These are phyloP conservation scores for Ophiostoma triangulosporum DNA, from an alignment of 2,329 filamentous ascomycete genomes.

Conservation along the genomic window DNA sequence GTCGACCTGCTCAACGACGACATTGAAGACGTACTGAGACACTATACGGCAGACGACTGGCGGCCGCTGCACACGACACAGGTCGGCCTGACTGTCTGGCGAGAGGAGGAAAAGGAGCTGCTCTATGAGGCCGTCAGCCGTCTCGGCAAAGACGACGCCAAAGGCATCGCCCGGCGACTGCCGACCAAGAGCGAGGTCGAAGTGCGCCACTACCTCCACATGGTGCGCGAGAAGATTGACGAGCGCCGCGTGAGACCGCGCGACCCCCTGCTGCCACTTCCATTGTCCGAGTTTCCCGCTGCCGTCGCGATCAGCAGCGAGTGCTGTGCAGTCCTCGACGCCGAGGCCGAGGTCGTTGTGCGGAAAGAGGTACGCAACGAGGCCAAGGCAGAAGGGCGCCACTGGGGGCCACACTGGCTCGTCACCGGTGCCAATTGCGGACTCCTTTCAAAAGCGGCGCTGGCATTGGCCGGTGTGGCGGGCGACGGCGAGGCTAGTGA, in stretches of 20 bases:
- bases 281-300: slow-evolving; percentile 46
- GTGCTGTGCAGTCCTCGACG: slow-evolving; percentile 53
- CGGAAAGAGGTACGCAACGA: slow-evolving; percentile 51
- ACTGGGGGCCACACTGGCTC: slow-evolving; percentile 54
- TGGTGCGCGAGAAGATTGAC: slow-evolving; percentile 40
- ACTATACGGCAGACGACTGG: slow-evolving; percentile 19
- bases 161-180: slow-evolving; percentile 48
- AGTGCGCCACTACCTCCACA: slow-evolving; percentile 52
- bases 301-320: slow-evolving; percentile 57
- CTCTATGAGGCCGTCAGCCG: slow-evolving; percentile 55
- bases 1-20: slow-evolving; percentile 41
- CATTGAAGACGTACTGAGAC: slow-evolving; percentile 37
- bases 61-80: slow-evolving; percentile 34
- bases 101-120: slow-evolving; percentile 50
- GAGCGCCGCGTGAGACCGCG: slow-evolving; percentile 14
- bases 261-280: slow-evolving; percentile 22
- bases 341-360: slow-evolving; percentile 52
- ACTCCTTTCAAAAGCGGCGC: slow-evolving; percentile 1
- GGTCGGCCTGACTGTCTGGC: slow-evolving; percentile 60
- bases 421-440: slow-evolving; percentile 30
- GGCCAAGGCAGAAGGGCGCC: slow-evolving; percentile 41
- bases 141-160: slow-evolving; percentile 48
- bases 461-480: slow-evolving; percentile 5
- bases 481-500: neutral
- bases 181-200: slow-evolving; percentile 61